phyloP scores from a whole-genome alignment of 2,329 filamentous ascomycete species.

The Lasiodiplodia gonubiensis region DNA sequence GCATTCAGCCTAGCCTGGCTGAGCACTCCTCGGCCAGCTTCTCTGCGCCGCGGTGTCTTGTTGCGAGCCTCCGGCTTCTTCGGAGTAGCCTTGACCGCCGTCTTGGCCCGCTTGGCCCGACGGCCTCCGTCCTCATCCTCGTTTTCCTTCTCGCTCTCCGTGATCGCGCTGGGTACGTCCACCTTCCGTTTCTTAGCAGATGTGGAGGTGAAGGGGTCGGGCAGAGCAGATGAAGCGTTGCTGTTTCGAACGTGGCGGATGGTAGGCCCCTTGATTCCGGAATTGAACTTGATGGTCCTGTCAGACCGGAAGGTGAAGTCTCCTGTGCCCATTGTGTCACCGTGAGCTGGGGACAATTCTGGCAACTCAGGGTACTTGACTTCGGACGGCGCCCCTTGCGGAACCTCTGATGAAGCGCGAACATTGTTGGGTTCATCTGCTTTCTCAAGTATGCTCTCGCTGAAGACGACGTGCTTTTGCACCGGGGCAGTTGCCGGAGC shows the following conservation, averaged over 20 bases:
- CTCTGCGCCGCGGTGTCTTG: slow-evolving; percentile 36
- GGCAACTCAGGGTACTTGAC: slow-evolving; percentile 48
- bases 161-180: slow-evolving; percentile 35
- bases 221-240: slow-evolving; percentile 40
- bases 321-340: slow-evolving; percentile 42
- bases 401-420: slow-evolving; percentile 42
- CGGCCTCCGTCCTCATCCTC: slow-evolving; percentile 40
- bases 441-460: slow-evolving; percentile 62
- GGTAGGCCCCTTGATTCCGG: slow-evolving; percentile 36
- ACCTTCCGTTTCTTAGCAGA: slow-evolving; percentile 53
- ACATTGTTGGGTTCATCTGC: slow-evolving; percentile 36
- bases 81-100: slow-evolving; percentile 39
- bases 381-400: slow-evolving; percentile 32
- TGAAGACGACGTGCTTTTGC: slow-evolving; percentile 83
- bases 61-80: slow-evolving; percentile 31
- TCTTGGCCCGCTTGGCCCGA: slow-evolving; percentile 43
- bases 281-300: slow-evolving; percentile 52
- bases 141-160: slow-evolving; percentile 54
- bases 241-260: slow-evolving; percentile 54
- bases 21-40: slow-evolving; percentile 39
- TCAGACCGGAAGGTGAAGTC: slow-evolving; percentile 58
- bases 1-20: slow-evolving; percentile 47
- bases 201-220: slow-evolving; percentile 32
- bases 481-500: slow-evolving; percentile 69
- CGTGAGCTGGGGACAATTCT: slow-evolving; percentile 36